Evolutionary conservation across 306 rosid species (phyloP).

Genomic region (Cucurbita maxima): DNA sequence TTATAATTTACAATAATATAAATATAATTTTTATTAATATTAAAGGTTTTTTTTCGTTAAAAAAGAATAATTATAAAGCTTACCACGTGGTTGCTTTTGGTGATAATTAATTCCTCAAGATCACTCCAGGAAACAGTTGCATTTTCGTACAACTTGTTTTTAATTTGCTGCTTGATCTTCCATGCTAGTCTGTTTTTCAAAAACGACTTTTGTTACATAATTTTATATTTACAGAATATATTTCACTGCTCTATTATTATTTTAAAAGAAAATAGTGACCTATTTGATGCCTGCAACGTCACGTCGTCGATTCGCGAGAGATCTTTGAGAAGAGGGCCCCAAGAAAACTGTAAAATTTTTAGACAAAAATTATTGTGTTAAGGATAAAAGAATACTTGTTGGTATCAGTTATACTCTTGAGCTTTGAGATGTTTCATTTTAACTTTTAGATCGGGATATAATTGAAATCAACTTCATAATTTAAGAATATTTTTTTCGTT

Average conservation of each 20-base stretch:
- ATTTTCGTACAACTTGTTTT: slow-evolving; percentile 31
- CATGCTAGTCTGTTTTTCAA: slow-evolving; percentile 38
- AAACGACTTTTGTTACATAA: slow-evolving; percentile 9
- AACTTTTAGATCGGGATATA: no score
- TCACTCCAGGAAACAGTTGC: slow-evolving; percentile 51
- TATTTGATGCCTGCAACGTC: slow-evolving; percentile 42
- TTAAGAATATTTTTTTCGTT: no score
- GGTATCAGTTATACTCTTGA: no score
- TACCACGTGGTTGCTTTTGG: slow-evolving; percentile 55
- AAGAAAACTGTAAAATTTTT: slow-evolving; percentile 39
- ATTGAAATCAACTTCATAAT: no score
- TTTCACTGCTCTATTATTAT: background rate
- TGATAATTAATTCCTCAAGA: slow-evolving; percentile 30
- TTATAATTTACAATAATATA: no score
- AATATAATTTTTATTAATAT: no score
- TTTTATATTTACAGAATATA: no score
- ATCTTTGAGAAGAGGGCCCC: slow-evolving; percentile 95
- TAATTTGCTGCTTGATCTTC: slow-evolving; percentile 48
- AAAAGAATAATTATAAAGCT: background rate
- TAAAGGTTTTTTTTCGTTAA: no score
- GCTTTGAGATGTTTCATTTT: no score
- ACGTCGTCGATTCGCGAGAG: slow-evolving; percentile 55
- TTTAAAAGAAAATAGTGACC: slow-evolving; percentile 12
- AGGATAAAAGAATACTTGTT: no score
- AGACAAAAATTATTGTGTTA: background rate